A percentile compares a stretch with the other conserved stretches of the same genome.
phyloP scores from a whole-genome alignment of 2,329 filamentous ascomycete genomes.

The Mariannaea elegans region DNA sequence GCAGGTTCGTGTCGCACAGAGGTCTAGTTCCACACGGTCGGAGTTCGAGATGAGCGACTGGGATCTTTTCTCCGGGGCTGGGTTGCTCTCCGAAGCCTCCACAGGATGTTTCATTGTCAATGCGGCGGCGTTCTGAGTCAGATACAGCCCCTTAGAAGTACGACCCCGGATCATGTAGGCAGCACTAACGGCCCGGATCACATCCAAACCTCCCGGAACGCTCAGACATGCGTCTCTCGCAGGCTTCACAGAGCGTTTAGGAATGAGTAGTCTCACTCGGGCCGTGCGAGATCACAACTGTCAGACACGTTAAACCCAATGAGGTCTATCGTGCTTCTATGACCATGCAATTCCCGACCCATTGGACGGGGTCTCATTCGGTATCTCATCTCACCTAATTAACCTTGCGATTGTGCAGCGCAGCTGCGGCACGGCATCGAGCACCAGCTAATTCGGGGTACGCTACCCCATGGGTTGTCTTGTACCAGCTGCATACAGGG shows the following conservation, averaged over 20 bases:
- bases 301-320: conserved; percentile 18
- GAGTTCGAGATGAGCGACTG: conserved; percentile 17
- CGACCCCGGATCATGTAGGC: conserved; percentile 2
- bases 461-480: background rate
- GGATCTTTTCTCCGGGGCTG: conserved; percentile 7
- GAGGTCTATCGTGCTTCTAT: conserved; percentile 1
- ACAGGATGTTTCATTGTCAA: conserved; percentile 12
- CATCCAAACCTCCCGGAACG: conserved; percentile 4
- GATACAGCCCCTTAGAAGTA: conserved; percentile 8
- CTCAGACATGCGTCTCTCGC: conserved; percentile 13
- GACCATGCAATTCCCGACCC: conserved; percentile 16
- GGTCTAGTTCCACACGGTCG: conserved; percentile 16
- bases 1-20: conserved; percentile 18
- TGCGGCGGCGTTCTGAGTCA: conserved; percentile 22
- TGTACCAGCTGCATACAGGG: conserved; percentile 3
- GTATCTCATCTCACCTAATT: conserved; percentile 18
- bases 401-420: conserved; percentile 8
- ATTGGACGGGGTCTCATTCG: conserved; percentile 14
- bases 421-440: conserved; percentile 8
- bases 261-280: conserved; percentile 14
- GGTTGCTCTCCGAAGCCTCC: conserved; percentile 3
- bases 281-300: conserved; percentile 12
- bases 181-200: conserved; percentile 20
- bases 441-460: conserved; percentile 4
- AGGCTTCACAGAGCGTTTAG: background rate